Evolutionary conservation across 2,329 filamentous ascomycete species (phyloP).

Genomic region (Beauveria varroae): DNA sequence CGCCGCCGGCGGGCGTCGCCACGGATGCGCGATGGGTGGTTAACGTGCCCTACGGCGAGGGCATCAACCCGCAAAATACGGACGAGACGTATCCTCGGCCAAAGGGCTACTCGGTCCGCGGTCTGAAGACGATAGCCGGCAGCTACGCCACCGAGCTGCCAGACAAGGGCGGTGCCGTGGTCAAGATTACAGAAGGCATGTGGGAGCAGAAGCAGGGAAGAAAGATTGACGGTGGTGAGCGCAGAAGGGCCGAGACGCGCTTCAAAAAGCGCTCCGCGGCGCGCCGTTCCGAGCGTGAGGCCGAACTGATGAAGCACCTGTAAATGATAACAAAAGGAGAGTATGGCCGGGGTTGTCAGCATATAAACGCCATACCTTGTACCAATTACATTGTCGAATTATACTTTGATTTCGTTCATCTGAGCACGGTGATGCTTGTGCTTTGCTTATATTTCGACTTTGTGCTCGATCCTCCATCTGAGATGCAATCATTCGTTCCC

Average conservation of each 20-base stretch:
- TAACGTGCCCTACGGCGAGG: slow-evolving; percentile 43
- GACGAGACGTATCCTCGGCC: slow-evolving; percentile 22
- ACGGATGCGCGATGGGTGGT: slow-evolving; percentile 45
- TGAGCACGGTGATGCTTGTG: too few relatives aligned
- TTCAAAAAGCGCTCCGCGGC: slow-evolving; percentile 79
- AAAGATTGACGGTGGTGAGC: slow-evolving; percentile 96
- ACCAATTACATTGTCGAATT: slow-evolving; percentile 7
- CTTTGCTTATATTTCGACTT: neutral
- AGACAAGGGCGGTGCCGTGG: slow-evolving; percentile 53
- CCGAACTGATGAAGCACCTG: slow-evolving; percentile 27
- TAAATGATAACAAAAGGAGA: slow-evolving; percentile 16
- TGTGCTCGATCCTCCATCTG: neutral
- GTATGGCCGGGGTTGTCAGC: neutral
- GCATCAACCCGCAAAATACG: slow-evolving; percentile 18
- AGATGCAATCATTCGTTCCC: neutral
- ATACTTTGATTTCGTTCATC: neutral
- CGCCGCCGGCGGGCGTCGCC: slow-evolving; percentile 26
- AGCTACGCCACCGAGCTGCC: slow-evolving; percentile 65
- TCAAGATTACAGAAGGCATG: slow-evolving; percentile 75
- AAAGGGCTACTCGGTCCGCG: slow-evolving; percentile 54
- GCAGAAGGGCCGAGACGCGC: slow-evolving; percentile 74
- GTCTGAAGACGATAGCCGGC: slow-evolving; percentile 63
- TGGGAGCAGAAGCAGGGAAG: slow-evolving; percentile 83
- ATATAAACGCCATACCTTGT: slow-evolving; percentile 1
- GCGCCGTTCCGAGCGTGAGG: slow-evolving; percentile 59